These are phyloP conservation scores for Cenchrus purpureus DNA, from an alignment of 176 grass and related monocot species.

Conservation along the genomic window DNA sequence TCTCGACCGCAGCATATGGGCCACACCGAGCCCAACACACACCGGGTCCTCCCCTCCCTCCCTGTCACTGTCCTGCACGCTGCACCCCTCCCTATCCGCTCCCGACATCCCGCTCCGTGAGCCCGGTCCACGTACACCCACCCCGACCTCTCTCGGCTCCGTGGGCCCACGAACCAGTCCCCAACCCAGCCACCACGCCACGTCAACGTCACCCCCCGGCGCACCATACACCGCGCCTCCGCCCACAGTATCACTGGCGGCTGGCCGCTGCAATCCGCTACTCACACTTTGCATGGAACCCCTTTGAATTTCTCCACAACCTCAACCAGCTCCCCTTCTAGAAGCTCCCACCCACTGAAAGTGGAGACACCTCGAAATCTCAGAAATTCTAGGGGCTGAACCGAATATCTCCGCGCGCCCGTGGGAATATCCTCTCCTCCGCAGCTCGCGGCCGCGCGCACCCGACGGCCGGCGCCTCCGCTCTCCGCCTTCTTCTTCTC, in stretches of 20 bases:
- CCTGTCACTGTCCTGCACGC: not conserved
- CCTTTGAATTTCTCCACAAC: rapidly evolving
- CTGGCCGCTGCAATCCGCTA: not conserved
- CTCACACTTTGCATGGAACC: not conserved
- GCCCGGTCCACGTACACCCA: not conserved
- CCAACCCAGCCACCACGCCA: not conserved
- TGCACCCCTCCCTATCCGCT: constrained; percentile 28
- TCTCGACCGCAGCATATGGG: not conserved
- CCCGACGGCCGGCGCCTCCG: not conserved
- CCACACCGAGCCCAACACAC: not conserved
- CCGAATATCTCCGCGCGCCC: not conserved
- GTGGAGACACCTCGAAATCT: rapidly evolving
- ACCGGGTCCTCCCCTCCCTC: not conserved
- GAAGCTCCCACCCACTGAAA: not conserved
- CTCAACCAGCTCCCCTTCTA: too few relatives aligned
- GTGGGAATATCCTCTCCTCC: constrained; percentile 44
- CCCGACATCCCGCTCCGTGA: not conserved
- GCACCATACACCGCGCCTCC: constrained; percentile 14
- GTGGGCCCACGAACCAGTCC: not conserved
- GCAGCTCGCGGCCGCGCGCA: too few relatives aligned
- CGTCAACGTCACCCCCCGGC: not conserved
- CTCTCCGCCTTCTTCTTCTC: not conserved
- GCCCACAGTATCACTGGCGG: not conserved
- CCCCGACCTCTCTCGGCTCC: rapidly evolving
- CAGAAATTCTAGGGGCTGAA: rapidly evolving